Percentiles rank a stretch among this genome's conserved stretches.
Evolutionary conservation across 2,329 filamentous ascomycete genomes (phyloP).

Genomic region (Colletotrichum sp.): DNA sequence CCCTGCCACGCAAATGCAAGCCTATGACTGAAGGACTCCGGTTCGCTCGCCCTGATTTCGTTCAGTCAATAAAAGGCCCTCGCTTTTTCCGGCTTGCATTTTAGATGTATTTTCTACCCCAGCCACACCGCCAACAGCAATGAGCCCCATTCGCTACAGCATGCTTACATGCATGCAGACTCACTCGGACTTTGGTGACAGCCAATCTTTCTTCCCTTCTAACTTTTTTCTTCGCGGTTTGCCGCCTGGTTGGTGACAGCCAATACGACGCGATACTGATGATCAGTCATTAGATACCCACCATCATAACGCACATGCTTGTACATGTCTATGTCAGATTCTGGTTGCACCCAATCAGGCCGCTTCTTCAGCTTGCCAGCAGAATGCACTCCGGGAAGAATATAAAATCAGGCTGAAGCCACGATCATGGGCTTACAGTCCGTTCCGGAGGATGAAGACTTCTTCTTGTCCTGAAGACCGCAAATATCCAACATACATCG

Average conservation of each 20-base stretch:
- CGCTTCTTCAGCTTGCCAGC: background rate
- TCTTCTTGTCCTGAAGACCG: too few species aligned
- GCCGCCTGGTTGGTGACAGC: too few species aligned
- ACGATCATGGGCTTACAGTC: background rate
- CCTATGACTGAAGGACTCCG: rapidly evolving
- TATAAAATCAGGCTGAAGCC: background rate
- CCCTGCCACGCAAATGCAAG: too few species aligned
- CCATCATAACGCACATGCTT: too few species aligned
- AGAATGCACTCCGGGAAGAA: rapidly evolving
- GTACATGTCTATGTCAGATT: background rate
- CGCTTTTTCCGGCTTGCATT: background rate
- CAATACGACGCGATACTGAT: background rate
- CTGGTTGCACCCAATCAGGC: background rate
- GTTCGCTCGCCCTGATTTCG: background rate
- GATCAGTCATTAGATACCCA: background rate
- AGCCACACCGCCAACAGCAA: background rate
- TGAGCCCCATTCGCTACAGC: background rate
- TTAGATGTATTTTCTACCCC: rapidly evolving
- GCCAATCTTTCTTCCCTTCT: too few species aligned
- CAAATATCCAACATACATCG: background rate
- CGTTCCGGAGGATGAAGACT: rapidly evolving
- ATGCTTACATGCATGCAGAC: background rate
- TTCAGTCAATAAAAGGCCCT: background rate
- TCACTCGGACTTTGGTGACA: background rate
- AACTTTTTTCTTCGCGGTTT: too few species aligned